Base-by-base conservation (phyloP, 2,329 filamentous ascomycete species). In the Colletotrichum orbiculare region DNA sequence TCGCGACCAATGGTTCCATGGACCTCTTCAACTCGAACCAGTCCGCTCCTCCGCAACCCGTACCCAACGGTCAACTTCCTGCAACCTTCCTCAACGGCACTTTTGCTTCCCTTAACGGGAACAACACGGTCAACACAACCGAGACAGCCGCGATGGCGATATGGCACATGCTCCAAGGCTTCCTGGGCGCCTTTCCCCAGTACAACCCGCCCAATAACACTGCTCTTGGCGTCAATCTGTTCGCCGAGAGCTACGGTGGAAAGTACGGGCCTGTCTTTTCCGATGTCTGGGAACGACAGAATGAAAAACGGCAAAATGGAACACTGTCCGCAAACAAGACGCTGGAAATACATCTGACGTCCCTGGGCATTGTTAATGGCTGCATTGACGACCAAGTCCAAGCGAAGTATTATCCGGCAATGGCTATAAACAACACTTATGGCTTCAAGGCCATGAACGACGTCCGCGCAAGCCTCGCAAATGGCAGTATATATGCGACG, bases 311-410 rank as follows among this genome's bases (percentile, higher is more conserved):
- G 12, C 71, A 74, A n/a, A 84, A 81, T 59, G 85, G 87, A 3
- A 74, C 81, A 2, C 63, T 86, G 2, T 74, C 82, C 8, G 75
- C 72, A 15, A 83, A 84, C 65, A 79, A 76, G 41, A 88, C 86
- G 2, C 76, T 90, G 10, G 82, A 87, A 37, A 85, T 91, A 53
- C 83, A 85, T 58, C 79, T 93, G 8, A 79, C 79, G 12, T 86
- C 89, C 0, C 76, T 93, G 0, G 90, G 90, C 25, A 90, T 94
- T 63, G 80, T 92, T 63, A 92, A 93, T 73, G 91, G 90, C 11
- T 87, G 89, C 68, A 79, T 93, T 41, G 91, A 94, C 71, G 82
- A 85, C 69, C 73, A 87, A 37, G 81, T 88, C 1, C 89, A 93
- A 75, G 79, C 80, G 4, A 83, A 85, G 3, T 85, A 77, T 69